phyloP scores from a whole-genome alignment of 2,329 filamentous ascomycete genomes.

The Sphaerulina musiva region DNA sequence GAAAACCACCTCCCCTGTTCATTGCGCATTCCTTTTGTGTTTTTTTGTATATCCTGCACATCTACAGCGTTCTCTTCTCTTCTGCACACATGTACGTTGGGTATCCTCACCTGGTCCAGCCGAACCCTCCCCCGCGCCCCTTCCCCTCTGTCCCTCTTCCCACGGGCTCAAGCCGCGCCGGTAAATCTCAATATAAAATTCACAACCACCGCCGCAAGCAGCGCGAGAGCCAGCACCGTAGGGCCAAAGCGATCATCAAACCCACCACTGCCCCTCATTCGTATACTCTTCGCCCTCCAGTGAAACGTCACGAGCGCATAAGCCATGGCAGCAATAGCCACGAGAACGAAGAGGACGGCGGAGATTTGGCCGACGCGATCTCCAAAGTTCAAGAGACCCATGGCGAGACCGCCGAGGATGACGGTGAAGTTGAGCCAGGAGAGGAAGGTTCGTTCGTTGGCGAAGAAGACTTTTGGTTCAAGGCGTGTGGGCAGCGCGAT shows the following conservation, averaged over 20 bases:
- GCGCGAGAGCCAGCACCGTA: slow-evolving; percentile 77
- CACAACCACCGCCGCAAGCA: slow-evolving; percentile 83
- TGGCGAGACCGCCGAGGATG: slow-evolving; percentile 89
- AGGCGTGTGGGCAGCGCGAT: slow-evolving; percentile 96
- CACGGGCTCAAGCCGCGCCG: slow-evolving; percentile 2
- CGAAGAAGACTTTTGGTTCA: slow-evolving; percentile 99
- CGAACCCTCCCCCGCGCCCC: too few relatives aligned
- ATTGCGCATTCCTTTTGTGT: too few relatives aligned
- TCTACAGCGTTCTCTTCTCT: not conserved
- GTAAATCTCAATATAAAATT: slow-evolving; percentile 82
- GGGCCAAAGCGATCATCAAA: slow-evolving; percentile 96
- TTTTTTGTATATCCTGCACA: not conserved
- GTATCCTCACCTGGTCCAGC: not conserved
- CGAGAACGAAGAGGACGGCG: slow-evolving; percentile 85
- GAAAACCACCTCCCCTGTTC: too few relatives aligned
- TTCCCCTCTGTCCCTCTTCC: not conserved
- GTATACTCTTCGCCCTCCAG: slow-evolving; percentile 90
- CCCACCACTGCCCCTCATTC: slow-evolving; percentile 82
- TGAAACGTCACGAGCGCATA: slow-evolving; percentile 95
- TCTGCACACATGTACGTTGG: not conserved
- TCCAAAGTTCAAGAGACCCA: slow-evolving; percentile 97
- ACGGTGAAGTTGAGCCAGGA: slow-evolving; percentile 99
- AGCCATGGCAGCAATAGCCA: slow-evolving; percentile 90
- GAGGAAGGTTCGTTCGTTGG: slow-evolving; percentile 97
- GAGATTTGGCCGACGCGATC: slow-evolving; percentile 85